Evolutionary conservation across 306 rosid genomes (phyloP), one percentile per base, ranked within the genome.

Genomic region (Comarum palustre): DNA sequence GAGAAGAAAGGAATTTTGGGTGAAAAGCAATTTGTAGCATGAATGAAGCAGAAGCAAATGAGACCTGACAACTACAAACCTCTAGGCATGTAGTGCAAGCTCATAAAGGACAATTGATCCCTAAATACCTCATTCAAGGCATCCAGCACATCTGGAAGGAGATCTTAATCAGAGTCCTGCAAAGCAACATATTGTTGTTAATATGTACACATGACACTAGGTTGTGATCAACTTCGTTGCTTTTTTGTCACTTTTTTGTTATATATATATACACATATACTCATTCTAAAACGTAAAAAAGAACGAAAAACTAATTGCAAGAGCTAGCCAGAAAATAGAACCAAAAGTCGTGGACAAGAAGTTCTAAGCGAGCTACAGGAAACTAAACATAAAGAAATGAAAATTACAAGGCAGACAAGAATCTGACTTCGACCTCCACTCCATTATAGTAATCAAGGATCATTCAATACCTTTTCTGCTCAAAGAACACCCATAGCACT

Each of bases 1-100:
- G 87, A 70, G 98, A 94, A 70, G 98, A 72, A 81, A 94, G 98
- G 78, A 94, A 94, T 78, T 89, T 94, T 9, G 97, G 97, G 72
- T 91, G 92, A 86, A 94, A 94, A 41, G 97, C 95, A 73, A 94
- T 94, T 97, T 94, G 89, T 81, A 72, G 75, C 76, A 80, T 80
- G 73, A 77, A 83, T 47, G 71, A 84, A 73, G 57, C 46, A 77
- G n/a, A 68, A 61, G 57, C 65, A 25, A 32, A 86, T 78, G 69
- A 75, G 48, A 72, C 17, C 39, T 73, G 10, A 77, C 27, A 78
- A 39, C 62, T 42, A 67, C 39, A 80, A 78, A 32, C 58, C 19
- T 50, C 77, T 5, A n/a, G n/a, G n/a, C n/a, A n/a, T n/a, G n/a
- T n/a, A n/a, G n/a, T n/a, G n/a, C n/a, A n/a, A n/a, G n/a, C n/a